Evolutionary conservation across 140 eudicot species (phyloP).

Genomic region (Ambrosia hybrid): DNA sequence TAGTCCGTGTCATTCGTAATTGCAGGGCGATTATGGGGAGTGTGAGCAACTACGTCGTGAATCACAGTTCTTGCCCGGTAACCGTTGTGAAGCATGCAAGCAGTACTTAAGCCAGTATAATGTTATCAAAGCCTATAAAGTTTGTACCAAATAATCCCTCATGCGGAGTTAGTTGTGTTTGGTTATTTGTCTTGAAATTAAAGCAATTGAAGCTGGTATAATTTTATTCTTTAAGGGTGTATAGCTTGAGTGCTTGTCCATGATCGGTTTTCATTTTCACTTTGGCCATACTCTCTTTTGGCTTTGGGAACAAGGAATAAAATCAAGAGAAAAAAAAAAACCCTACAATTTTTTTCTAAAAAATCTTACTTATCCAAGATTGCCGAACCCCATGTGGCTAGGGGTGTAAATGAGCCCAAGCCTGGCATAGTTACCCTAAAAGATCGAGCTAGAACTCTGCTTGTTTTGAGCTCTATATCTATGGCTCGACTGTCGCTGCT

Average conservation of each 20-base stretch:
- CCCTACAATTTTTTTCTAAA: no score
- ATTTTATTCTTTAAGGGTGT: not conserved
- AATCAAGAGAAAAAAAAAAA: no score
- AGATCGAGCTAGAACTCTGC: no score
- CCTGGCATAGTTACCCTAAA: no score
- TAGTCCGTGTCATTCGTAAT: not conserved
- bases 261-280: not conserved
- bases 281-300: not conserved
- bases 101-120: constrained; percentile 1
- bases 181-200: constrained; percentile 1
- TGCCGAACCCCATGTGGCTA: no score
- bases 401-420: no score
- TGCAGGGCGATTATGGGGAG: constrained; percentile 88
- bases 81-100: constrained; percentile 63
- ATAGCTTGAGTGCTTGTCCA: not conserved
- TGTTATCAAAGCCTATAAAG: not conserved
- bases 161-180: not conserved
- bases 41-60: constrained; percentile 84
- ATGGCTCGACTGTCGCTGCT: no score
- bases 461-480: no score
- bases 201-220: constrained; percentile 13
- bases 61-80: constrained; percentile 69
- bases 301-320: not conserved
- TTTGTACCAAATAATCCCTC: constrained; percentile 20
- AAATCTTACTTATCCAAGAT: no score